Evolutionary conservation across 371 early-diverging fungal species (phyloP).

Genomic region (Rhizopus delemar): DNA sequence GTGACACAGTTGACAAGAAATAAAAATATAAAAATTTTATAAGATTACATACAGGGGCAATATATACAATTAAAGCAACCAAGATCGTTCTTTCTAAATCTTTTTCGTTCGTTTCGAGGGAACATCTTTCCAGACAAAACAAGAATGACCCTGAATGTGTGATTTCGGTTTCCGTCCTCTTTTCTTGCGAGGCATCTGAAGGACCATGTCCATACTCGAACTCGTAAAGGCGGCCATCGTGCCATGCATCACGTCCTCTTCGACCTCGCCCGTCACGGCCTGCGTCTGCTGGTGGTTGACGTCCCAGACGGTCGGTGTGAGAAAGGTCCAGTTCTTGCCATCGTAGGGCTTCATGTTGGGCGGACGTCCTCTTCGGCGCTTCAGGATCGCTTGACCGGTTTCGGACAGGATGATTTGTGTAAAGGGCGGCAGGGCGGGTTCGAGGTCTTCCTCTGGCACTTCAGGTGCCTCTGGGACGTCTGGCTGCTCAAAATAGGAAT

Average conservation of each 20-base stretch:
- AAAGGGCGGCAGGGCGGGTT: conserved; percentile 17
- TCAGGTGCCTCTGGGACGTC: background rate
- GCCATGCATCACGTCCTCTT: conserved; percentile 20
- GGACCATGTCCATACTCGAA: conserved; percentile 41
- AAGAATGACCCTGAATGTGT: conserved; percentile 51
- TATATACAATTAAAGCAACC: no score
- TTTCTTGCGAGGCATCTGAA: conserved; percentile 47
- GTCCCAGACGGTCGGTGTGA: conserved; percentile 52
- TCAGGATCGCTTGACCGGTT: conserved; percentile 43
- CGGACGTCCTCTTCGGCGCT: conserved; percentile 49
- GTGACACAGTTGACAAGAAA: no score
- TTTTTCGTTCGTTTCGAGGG: background rate
- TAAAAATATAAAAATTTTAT: no score
- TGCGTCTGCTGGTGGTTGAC: conserved; percentile 21
- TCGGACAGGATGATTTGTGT: conserved; percentile 38
- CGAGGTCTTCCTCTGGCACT: conserved; percentile 7
- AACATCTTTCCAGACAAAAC: conserved; percentile 50
- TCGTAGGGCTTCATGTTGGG: conserved; percentile 35
- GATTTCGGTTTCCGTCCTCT: conserved; percentile 53
- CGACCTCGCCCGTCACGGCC: background rate
- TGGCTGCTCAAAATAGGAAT: no score
- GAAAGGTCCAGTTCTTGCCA: conserved; percentile 45
- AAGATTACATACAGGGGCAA: no score
- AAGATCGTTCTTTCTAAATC: background rate
- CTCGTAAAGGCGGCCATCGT: conserved; percentile 47